Evolutionary conservation across 1,139 yeast species (phyloP).

Genomic region (Candida sanyaensis): DNA sequence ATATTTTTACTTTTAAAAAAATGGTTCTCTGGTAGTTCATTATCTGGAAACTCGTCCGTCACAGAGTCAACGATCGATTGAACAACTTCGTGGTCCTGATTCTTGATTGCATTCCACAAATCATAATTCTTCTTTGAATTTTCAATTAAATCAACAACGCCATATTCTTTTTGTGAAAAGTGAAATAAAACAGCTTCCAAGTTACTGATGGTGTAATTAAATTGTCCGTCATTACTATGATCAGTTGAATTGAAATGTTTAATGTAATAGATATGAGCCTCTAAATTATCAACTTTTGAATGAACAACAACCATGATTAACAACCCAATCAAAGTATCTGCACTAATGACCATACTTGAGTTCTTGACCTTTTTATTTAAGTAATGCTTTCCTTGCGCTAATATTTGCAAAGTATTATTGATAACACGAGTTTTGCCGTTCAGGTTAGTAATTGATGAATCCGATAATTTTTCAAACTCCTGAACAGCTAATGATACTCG

Average conservation of each 20-base stretch:
- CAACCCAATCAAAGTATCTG: slow-evolving; percentile 78
- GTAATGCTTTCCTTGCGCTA: slow-evolving; percentile 33
- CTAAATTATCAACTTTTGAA: slow-evolving; percentile 58
- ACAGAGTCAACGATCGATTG: slow-evolving; percentile 21
- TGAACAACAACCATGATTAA: slow-evolving; percentile 72
- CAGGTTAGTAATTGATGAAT: slow-evolving; percentile 49
- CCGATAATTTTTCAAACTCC: slow-evolving; percentile 53
- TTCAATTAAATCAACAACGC: slow-evolving; percentile 38
- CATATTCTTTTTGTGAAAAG: slow-evolving; percentile 39
- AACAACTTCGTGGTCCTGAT: slow-evolving; percentile 26
- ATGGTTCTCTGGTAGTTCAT: slow-evolving; percentile 36
- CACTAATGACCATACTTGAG: slow-evolving; percentile 54
- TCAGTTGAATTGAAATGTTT: slow-evolving; percentile 53
- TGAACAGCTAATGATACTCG: slow-evolving; percentile 55
- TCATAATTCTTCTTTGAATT: slow-evolving; percentile 50
- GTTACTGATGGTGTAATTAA: slow-evolving; percentile 61
- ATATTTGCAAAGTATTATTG: slow-evolving; percentile 50
- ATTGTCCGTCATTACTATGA: slow-evolving; percentile 33
- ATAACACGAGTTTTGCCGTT: slow-evolving; percentile 55
- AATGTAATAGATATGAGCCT: slow-evolving; percentile 66
- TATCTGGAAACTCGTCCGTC: slow-evolving; percentile 19
- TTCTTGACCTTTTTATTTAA: slow-evolving; percentile 6
- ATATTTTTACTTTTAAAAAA: slow-evolving; percentile 54
- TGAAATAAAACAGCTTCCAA: slow-evolving; percentile 80
- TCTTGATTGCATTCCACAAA: slow-evolving; percentile 58